These are phyloP conservation scores for Colletotrichum agaves DNA, from an alignment of 2,329 filamentous ascomycete genomes.

Conservation along the genomic window DNA sequence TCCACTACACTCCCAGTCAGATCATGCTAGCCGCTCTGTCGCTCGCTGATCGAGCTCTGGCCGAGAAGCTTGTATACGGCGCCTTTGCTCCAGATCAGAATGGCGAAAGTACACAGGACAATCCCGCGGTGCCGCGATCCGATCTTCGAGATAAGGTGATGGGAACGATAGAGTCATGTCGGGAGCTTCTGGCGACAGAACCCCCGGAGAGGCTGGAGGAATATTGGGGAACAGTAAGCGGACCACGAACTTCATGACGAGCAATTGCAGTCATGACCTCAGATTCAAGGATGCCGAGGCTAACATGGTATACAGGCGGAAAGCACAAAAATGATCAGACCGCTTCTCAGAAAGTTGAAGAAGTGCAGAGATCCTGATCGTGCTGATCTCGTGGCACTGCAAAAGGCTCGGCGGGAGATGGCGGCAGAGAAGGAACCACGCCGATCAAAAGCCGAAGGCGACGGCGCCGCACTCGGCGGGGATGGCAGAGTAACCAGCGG, in stretches of 20 bases:
- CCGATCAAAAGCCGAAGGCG: conserved; percentile 47
- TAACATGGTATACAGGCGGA: conserved; percentile 55
- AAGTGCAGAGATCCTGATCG: conserved; percentile 80
- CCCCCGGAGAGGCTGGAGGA: conserved; percentile 64
- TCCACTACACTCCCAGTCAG: conserved; percentile 93
- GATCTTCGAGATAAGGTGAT: conserved; percentile 60
- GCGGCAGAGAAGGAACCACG: conserved; percentile 55
- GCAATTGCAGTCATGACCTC: neutral
- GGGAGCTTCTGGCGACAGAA: conserved; percentile 65
- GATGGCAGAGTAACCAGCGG: conserved; percentile 34
- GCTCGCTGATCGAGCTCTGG: conserved; percentile 76
- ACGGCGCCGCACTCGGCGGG: conserved; percentile 60
- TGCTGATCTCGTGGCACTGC: conserved; percentile 75
- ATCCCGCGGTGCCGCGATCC: conserved; percentile 40
- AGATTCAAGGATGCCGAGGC: neutral
- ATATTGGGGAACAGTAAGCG: conserved; percentile 62
- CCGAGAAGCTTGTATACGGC: conserved; percentile 58
- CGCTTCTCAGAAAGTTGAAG: conserved; percentile 75
- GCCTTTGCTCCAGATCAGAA: conserved; percentile 42
- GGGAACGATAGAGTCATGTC: conserved; percentile 60
- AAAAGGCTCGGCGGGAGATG: conserved; percentile 70
- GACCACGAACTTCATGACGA: neutral
- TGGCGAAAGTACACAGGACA: conserved; percentile 38
- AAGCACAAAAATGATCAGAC: conserved; percentile 61
- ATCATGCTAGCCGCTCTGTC: conserved; percentile 88